Percentiles rank a stretch among this genome's conserved stretches.
phyloP scores from a whole-genome alignment of 1,139 yeast genomes.

The Lodderomyces orthopsilosis region DNA sequence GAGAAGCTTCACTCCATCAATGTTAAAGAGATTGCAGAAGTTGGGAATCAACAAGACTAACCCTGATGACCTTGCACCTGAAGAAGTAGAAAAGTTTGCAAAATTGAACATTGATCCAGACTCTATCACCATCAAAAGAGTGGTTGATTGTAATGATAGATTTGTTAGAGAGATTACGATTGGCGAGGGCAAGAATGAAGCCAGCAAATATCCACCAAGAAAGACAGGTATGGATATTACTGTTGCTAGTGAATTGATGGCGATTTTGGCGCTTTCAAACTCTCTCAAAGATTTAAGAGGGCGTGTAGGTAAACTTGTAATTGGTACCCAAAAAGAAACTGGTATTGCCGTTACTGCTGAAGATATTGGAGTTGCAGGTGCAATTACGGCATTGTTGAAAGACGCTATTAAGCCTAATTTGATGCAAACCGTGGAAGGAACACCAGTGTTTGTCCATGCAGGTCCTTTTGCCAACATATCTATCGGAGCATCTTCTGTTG shows the following conservation, averaged over 20 bases:
- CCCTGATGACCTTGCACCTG: constrained; percentile 67
- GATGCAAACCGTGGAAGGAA: constrained; percentile 84
- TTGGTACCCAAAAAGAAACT: constrained; percentile 57
- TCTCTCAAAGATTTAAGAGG: constrained; percentile 65
- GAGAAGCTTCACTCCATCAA: constrained; percentile 63
- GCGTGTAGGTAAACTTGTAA: constrained; percentile 69
- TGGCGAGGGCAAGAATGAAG: constrained; percentile 76
- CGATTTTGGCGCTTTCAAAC: constrained; percentile 69
- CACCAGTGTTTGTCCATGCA: constrained; percentile 82
- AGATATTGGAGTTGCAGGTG: constrained; percentile 80
- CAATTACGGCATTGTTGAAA: constrained; percentile 71
- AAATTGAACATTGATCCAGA: constrained; percentile 70
- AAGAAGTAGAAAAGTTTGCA: constrained; percentile 61
- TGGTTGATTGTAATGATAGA: constrained; percentile 79
- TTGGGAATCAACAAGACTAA: constrained; percentile 63
- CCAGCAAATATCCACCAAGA: constrained; percentile 62
- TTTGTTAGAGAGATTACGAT: constrained; percentile 71
- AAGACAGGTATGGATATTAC: constrained; percentile 77
- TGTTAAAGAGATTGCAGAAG: constrained; percentile 61
- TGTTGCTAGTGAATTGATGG: constrained; percentile 82
- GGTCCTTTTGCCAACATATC: constrained; percentile 88
- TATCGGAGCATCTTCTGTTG: constrained; percentile 79
- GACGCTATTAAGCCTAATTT: constrained; percentile 82
- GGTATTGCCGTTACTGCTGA: constrained; percentile 74
- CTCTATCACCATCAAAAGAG: constrained; percentile 71